Conservation (phyloP, 2,329 filamentous ascomycete genomes). For the Hypoxylon sp. region DNA sequence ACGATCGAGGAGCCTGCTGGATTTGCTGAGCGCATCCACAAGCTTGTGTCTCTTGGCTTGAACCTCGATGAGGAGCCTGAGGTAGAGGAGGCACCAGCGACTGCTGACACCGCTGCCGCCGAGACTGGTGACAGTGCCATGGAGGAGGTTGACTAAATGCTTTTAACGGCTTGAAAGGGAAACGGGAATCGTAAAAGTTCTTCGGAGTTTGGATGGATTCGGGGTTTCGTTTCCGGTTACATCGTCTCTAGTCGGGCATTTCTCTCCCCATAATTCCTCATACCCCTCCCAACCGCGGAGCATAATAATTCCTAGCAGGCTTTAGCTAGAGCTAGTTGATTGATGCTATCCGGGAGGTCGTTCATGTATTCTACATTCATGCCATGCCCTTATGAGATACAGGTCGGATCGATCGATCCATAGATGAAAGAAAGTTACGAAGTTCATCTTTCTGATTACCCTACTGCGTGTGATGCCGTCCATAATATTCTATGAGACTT, state of each 20-base stretch:
- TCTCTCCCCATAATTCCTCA: conserved; percentile 50
- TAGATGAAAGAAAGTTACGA: conserved; percentile 46
- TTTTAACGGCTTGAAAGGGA: conserved; percentile 47
- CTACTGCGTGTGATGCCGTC: background rate
- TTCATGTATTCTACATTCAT: conserved; percentile 53
- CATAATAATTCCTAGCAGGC: conserved; percentile 31
- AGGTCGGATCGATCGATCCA: conserved; percentile 50
- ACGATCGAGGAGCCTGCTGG: conserved; percentile 98
- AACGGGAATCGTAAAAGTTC: conserved; percentile 57
- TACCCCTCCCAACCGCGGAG: conserved; percentile 48
- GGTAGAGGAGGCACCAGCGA: conserved; percentile 68
- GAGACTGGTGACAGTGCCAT: conserved; percentile 91
- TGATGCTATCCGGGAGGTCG: conserved; percentile 40
- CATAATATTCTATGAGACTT: background rate
- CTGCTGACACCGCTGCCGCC: conserved; percentile 70
- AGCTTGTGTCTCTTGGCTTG: conserved; percentile 96
- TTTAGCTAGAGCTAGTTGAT: conserved; percentile 31
- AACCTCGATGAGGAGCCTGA: conserved; percentile 97
- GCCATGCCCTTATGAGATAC: conserved; percentile 52
- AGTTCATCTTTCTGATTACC: background rate
- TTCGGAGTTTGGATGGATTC: conserved; percentile 59
- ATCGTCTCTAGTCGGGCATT: conserved; percentile 49
- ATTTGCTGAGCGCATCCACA: conserved; percentile 99
- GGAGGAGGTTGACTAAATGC: conserved; percentile 97
- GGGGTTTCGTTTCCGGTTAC: conserved; percentile 53